Base-by-base conservation (phyloP, 768 basidiomycete genomes). In the Coprinopsis marcescibilis region DNA sequence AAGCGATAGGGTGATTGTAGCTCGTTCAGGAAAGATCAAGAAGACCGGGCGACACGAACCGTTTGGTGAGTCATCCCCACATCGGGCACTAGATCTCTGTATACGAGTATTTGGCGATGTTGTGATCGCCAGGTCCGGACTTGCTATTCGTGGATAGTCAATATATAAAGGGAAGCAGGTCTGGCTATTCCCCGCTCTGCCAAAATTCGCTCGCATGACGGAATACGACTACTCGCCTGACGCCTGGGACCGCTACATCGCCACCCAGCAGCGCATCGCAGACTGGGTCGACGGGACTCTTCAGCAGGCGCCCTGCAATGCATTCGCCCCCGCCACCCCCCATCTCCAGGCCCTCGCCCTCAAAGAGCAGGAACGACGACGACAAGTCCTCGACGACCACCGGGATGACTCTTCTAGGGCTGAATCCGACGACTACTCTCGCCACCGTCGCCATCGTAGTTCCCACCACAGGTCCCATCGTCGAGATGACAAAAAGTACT, bases 181-280 rank as follows among this genome's bases (percentile, higher is more conserved):
- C 30, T 32, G 30, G n/a, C n/a, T 37, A 11, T 17, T 7, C 35
- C 19, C 7, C 7, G 7, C 11, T 11, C 17, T 17, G 19, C 15
- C 23, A 11, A 21, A 17, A 12, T 24, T 40, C 39, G 19, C 20
- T 19, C 10, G 21, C 33, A 52, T 52, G 51, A 52, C 51, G 30
- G 51, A 52, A 29, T 52, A 48, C 38, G 46, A 48, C 24, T 52
- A 52, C 36, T 52, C 51, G 10, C 43, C 51, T 14, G 47, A 52
- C 17, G 51, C 46, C 15, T 45, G 44, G 21, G 47, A 52, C 30
- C 46, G 43, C 13, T 52, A 52, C 35, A 15, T 52, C 2, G 51
- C 51, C 3, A 48, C 51, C n/a, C 51, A 48, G 24, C 21, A 45
- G 19, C 41, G 51, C 11, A 48, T 52, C 26, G 43, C 51, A 15